phyloP scores from a whole-genome alignment of 2,329 filamentous ascomycete species.

The Thielaviopsis musarum region DNA sequence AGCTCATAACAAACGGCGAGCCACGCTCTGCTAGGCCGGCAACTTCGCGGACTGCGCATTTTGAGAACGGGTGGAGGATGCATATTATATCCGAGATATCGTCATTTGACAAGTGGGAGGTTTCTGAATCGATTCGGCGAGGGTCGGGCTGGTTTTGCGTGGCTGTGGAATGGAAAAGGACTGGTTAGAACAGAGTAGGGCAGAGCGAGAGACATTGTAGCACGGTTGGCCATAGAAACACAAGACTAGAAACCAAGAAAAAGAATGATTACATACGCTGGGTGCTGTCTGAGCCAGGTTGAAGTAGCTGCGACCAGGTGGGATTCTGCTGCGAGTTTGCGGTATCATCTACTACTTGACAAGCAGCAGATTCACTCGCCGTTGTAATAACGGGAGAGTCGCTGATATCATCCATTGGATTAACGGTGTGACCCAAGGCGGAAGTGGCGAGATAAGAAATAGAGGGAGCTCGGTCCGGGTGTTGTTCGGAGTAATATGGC shows the following conservation, averaged over 20 bases:
- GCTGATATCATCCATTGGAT: background rate
- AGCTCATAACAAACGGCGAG: conserved; percentile 32
- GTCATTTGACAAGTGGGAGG: conserved; percentile 65
- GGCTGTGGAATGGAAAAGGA: conserved; percentile 23
- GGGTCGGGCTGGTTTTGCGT: conserved; percentile 74
- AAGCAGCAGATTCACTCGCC: too few species aligned
- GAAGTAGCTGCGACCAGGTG: background rate
- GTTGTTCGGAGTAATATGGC: background rate
- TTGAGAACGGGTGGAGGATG: conserved; percentile 65
- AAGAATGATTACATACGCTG: background rate
- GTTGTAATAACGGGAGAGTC: too few species aligned
- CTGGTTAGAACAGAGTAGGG: background rate
- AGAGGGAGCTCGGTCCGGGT: background rate
- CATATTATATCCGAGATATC: conserved; percentile 82
- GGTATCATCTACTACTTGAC: background rate
- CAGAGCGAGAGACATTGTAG: background rate
- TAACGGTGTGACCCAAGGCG: background rate
- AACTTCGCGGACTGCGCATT: conserved; percentile 57
- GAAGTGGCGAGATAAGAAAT: background rate
- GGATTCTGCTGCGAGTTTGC: background rate
- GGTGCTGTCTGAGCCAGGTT: background rate
- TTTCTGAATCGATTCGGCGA: conserved; percentile 59
- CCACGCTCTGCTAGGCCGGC: conserved; percentile 29
- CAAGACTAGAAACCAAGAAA: background rate
- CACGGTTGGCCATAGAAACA: background rate